Evolutionary conservation across 495 filamentous ascomycete species (phyloP).

Genomic region (Penicillium cataractarum): DNA sequence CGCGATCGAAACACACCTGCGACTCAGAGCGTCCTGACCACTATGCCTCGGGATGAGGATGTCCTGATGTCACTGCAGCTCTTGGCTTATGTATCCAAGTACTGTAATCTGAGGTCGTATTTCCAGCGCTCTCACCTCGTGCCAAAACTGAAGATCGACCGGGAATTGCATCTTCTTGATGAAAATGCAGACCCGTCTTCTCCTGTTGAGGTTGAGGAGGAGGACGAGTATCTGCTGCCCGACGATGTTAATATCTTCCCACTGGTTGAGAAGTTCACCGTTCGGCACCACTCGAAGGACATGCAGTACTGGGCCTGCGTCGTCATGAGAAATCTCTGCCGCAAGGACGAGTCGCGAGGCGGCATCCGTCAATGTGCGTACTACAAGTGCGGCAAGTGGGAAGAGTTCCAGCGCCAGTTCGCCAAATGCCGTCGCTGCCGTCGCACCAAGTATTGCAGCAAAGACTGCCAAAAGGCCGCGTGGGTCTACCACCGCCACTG

Average conservation of each 20-base stretch:
- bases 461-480: constrained; percentile 98
- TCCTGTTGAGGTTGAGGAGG: constrained; percentile 60
- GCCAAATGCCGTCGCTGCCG: constrained; percentile 96
- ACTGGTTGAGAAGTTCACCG: constrained; percentile 96
- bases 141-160: constrained; percentile 85
- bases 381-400: constrained; percentile 98
- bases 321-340: constrained; percentile 97
- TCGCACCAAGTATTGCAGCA: constrained; percentile 99
- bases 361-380: constrained; percentile 97
- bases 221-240: constrained; percentile 89
- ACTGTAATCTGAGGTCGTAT: constrained; percentile 92
- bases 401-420: constrained; percentile 92
- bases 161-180: constrained; percentile 79
- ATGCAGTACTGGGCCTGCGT: constrained; percentile 99
- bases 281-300: constrained; percentile 88
- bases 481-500: constrained; percentile 98
- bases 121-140: constrained; percentile 96
- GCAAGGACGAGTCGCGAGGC: constrained; percentile 91
- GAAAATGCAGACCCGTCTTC: constrained; percentile 54
- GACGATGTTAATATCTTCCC: constrained; percentile 99
- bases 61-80: constrained; percentile 98
- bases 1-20: constrained; percentile 68
- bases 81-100: constrained; percentile 96
- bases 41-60: constrained; percentile 95
- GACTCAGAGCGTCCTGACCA: constrained; percentile 71